phyloP scores from a whole-genome alignment of 805 yeast genomes.

The Spathaspora hagerdaliae region DNA sequence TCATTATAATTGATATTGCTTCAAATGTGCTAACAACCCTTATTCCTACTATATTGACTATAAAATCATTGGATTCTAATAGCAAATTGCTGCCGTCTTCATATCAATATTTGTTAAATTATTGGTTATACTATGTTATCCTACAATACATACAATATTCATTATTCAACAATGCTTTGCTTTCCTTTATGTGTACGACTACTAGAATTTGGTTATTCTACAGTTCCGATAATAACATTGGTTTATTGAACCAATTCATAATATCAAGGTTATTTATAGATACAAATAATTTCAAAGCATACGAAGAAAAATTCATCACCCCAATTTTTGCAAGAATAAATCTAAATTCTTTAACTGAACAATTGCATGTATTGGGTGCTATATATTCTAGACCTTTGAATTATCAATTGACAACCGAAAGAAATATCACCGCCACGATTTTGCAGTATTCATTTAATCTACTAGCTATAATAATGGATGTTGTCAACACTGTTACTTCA shows the following conservation, averaged over 20 bases:
- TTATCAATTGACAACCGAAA: neutral
- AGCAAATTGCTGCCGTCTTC: constrained; percentile 3
- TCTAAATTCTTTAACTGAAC: neutral
- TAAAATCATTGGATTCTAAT: constrained; percentile 8
- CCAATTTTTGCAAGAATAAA: neutral
- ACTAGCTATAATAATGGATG: neutral
- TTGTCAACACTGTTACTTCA: neutral
- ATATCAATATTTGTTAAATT: constrained; percentile 8
- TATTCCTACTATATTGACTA: constrained; percentile 7
- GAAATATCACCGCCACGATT: neutral
- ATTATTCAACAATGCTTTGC: neutral
- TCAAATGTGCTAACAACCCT: constrained; percentile 4
- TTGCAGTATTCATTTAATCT: neutral
- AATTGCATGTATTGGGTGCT: constrained; percentile 1
- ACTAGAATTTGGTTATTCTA: constrained; percentile 8
- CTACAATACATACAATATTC: constrained; percentile 2
- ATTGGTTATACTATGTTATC: constrained; percentile 7
- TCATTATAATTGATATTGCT: constrained; percentile 3
- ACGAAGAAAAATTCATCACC: constrained; percentile 1
- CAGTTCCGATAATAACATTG: constrained; percentile 1
- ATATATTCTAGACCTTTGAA: constrained; percentile 1
- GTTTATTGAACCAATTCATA: constrained; percentile 1
- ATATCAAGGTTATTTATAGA: neutral
- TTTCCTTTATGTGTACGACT: neutral
- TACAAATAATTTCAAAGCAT: neutral